Conservation (phyloP, 331 rosid species). For the Prunus yedoensis region DNA sequence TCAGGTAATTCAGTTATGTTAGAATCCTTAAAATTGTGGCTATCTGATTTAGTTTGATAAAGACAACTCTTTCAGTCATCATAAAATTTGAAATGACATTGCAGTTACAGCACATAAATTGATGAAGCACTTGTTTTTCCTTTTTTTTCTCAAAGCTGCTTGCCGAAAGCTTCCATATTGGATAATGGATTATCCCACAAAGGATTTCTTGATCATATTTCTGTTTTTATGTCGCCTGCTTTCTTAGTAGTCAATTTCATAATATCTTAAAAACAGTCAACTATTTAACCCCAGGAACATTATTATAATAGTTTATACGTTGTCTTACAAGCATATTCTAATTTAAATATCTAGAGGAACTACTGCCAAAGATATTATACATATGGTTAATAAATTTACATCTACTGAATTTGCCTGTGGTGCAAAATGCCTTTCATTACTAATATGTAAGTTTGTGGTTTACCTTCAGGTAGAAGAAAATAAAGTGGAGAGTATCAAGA, state of each 20-base stretch:
- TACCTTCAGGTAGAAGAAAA: conserved; percentile 83
- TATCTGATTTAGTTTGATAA: conserved; percentile 10
- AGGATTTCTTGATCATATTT: neutral
- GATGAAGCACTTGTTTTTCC: neutral
- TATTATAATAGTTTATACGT: neutral
- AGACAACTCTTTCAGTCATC: neutral
- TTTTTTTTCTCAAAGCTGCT: neutral
- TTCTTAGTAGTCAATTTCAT: neutral
- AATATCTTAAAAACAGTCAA: neutral
- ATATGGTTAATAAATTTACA: neutral
- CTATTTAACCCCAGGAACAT: neutral
- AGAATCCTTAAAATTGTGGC: conserved; percentile 8
- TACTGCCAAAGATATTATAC: neutral
- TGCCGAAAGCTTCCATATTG: neutral
- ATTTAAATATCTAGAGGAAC: neutral
- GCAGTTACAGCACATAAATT: neutral
- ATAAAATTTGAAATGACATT: neutral
- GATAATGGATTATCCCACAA: neutral
- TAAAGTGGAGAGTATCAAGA: conserved; percentile 92
- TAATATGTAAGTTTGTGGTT: conserved; percentile 25
- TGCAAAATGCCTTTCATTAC: conserved; percentile 1
- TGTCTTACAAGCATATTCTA: neutral
- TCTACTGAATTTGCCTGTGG: neutral
- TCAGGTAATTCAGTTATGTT: conserved; percentile 64
- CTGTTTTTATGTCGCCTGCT: neutral